Conservation (phyloP, 345 rosid species). For the Sonneratia alba region DNA sequence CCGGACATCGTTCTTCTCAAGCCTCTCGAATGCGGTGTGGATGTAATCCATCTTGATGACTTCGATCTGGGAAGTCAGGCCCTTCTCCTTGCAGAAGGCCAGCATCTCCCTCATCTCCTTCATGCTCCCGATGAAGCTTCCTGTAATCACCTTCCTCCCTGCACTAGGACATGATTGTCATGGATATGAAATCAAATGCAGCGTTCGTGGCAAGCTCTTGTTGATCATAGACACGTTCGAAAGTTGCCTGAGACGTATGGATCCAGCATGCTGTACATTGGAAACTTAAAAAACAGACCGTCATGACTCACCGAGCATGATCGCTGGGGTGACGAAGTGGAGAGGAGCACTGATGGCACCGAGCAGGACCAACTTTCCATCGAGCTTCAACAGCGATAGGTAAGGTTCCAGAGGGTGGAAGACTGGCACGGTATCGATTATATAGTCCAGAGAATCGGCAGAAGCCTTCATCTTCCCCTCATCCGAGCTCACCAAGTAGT, state of each 20-base stretch:
- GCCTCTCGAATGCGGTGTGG: slow-evolving; percentile 46
- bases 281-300: too few species aligned
- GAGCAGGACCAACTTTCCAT: slow-evolving; percentile 74
- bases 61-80: slow-evolving; percentile 42
- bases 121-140: slow-evolving; percentile 54
- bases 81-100: slow-evolving; percentile 45
- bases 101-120: slow-evolving; percentile 45
- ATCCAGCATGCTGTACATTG: too few species aligned
- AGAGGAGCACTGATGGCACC: slow-evolving; percentile 72
- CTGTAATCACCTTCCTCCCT: slow-evolving; percentile 47
- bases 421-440: slow-evolving; percentile 86
- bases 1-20: slow-evolving; percentile 53
- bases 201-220: too few species aligned
- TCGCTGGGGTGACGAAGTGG: slow-evolving; percentile 59
- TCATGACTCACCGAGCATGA: slow-evolving; percentile 61
- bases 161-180: neutral
- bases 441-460: slow-evolving; percentile 72
- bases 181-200: neutral
- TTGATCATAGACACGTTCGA: too few species aligned
- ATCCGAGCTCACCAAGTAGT: slow-evolving; percentile 72
- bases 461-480: slow-evolving; percentile 38
- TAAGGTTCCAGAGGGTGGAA: slow-evolving; percentile 79
- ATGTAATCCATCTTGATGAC: slow-evolving; percentile 44
- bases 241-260: too few species aligned
- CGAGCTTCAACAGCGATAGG: slow-evolving; percentile 54